Evolutionary conservation across 495 filamentous ascomycete species (phyloP).

Genomic region (Cercophora samala): DNA sequence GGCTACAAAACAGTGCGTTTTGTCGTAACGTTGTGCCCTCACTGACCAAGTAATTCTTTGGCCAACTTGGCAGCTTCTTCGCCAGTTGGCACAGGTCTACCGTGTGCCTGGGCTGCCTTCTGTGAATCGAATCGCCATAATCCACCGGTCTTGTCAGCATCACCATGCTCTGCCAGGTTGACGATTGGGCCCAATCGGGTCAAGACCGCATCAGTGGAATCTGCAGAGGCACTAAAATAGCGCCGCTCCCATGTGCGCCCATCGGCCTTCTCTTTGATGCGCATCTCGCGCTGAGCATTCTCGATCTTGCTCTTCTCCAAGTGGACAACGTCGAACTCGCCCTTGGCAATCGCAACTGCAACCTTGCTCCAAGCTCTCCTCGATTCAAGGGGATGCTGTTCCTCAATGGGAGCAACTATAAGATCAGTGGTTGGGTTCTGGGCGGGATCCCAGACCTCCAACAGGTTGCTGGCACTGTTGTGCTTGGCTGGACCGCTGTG

Average conservation of each 20-base stretch:
- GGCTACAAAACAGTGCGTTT: background rate
- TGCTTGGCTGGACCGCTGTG: conserved; percentile 68
- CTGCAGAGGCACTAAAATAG: conserved; percentile 66
- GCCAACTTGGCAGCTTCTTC: conserved; percentile 40
- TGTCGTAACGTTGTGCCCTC: conserved; percentile 6
- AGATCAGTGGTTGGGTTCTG: conserved; percentile 62
- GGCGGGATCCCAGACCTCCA: conserved; percentile 69
- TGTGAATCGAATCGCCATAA: conserved; percentile 78
- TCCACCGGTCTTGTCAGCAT: conserved; percentile 79
- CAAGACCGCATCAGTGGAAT: conserved; percentile 53
- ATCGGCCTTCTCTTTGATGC: conserved; percentile 74
- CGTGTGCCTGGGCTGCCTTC: conserved; percentile 54
- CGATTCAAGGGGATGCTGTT: conserved; percentile 85
- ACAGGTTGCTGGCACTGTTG: conserved; percentile 41
- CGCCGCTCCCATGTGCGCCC: conserved; percentile 77
- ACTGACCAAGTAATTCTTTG: conserved; percentile 44
- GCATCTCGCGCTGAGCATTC: conserved; percentile 79
- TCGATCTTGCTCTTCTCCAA: conserved; percentile 86
- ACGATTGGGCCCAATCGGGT: conserved; percentile 54
- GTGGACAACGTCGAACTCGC: conserved; percentile 79
- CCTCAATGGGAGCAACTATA: conserved; percentile 65
- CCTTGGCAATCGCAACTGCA: conserved; percentile 68
- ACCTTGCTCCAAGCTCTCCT: conserved; percentile 87
- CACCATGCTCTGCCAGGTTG: conserved; percentile 54
- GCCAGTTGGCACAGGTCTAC: conserved; percentile 33